These are phyloP conservation scores for Gnomoniopsis sp. DNA, from an alignment of 2,329 filamentous ascomycete species.

Conservation along the genomic window DNA sequence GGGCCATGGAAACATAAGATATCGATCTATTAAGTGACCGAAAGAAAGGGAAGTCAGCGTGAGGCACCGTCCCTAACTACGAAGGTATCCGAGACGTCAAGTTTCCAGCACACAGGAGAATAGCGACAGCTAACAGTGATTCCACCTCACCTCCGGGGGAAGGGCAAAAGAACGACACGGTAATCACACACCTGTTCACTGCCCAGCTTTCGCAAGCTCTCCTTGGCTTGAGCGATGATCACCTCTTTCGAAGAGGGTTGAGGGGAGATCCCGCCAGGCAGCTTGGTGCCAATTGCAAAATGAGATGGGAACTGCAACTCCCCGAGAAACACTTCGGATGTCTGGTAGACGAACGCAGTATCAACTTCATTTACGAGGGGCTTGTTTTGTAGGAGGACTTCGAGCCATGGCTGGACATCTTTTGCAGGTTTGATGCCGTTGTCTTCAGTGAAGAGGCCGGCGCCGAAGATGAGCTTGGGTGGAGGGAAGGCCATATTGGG, in stretches of 20 bases:
- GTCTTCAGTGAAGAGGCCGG: not conserved
- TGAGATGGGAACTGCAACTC: not conserved
- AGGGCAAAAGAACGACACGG: not conserved
- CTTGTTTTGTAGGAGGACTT: not conserved
- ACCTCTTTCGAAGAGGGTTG: not conserved
- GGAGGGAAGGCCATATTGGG: no score
- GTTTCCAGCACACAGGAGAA: not conserved
- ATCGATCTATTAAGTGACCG: no score
- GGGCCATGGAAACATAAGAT: constrained; percentile 48
- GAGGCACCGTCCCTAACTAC: no score
- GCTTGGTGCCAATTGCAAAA: not conserved
- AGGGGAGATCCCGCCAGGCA: not conserved
- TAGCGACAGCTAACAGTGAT: not conserved
- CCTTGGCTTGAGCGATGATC: not conserved
- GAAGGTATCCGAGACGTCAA: no score
- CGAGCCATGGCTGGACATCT: not conserved
- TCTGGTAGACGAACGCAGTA: not conserved
- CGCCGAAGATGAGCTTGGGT: constrained; percentile 5
- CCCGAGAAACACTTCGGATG: not conserved
- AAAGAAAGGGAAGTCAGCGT: no score
- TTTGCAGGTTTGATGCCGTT: not conserved
- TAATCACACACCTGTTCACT: not conserved
- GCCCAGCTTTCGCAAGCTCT: not conserved
- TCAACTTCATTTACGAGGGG: not conserved
- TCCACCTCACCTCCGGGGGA: not conserved